phyloP scores from a whole-genome alignment of 805 yeast genomes.

The Yamadazyma scolyti region DNA sequence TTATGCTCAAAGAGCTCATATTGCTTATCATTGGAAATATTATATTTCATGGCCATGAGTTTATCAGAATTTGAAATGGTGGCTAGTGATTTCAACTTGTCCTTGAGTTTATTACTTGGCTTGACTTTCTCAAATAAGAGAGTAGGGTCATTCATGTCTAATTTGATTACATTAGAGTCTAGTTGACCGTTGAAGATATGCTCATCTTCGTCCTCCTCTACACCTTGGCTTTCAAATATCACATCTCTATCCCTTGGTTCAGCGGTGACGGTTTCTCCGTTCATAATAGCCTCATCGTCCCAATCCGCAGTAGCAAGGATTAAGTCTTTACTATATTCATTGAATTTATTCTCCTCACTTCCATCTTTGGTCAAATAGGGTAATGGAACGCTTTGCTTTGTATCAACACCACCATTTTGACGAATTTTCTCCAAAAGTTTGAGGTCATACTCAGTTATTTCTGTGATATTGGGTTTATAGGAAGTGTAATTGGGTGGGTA shows the following conservation, averaged over 20 bases:
- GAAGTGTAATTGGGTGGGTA: slow-evolving; percentile 3
- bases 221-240: slow-evolving; percentile 5
- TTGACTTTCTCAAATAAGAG: slow-evolving; percentile 53
- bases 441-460: slow-evolving; percentile 30
- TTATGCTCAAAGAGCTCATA: slow-evolving; percentile 81
- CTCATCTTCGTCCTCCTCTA: slow-evolving; percentile 54
- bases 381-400: slow-evolving; percentile 18
- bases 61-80: slow-evolving; percentile 53
- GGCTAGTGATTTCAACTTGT: slow-evolving; percentile 23
- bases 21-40: slow-evolving; percentile 83
- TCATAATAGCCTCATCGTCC: slow-evolving; percentile 65
- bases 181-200: slow-evolving; percentile 71
- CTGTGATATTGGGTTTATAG: slow-evolving; percentile 7
- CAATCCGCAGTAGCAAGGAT: slow-evolving; percentile 72
- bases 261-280: slow-evolving; percentile 41
- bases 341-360: slow-evolving; percentile 34
- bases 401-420: slow-evolving; percentile 15
- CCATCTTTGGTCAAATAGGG: slow-evolving; percentile 31
- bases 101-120: slow-evolving; percentile 3
- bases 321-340: slow-evolving; percentile 49
- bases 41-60: slow-evolving; percentile 57
- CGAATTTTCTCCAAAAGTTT: slow-evolving; percentile 26
- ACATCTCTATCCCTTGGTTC: slow-evolving; percentile 10
- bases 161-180: slow-evolving; percentile 37
- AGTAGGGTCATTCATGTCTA: slow-evolving; percentile 87